Percentiles rank a stretch among this genome's conserved stretches.
Conservation (phyloP, 2,329 filamentous ascomycete species). For the Colletotrichum karsti region DNA sequence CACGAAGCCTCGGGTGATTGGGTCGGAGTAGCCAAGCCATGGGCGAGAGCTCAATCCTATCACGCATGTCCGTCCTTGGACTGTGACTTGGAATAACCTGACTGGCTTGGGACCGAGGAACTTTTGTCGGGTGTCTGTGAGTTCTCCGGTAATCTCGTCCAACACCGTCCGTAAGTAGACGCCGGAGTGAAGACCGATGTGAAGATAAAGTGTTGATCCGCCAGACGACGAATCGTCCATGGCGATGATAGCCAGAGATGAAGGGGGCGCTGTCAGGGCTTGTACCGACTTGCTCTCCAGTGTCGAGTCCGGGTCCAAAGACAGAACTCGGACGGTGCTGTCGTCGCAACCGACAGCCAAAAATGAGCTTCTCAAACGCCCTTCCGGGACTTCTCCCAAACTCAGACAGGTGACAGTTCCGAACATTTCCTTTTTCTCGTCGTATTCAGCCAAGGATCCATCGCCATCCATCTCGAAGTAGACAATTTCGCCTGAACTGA, state of each 20-base stretch:
- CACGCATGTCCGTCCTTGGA: conserved; percentile 85
- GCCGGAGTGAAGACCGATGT: conserved; percentile 94
- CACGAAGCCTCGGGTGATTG: conserved; percentile 86
- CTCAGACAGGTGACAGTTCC: conserved; percentile 96
- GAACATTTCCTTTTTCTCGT: conserved; percentile 94
- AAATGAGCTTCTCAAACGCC: conserved; percentile 88
- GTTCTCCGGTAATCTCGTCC: conserved; percentile 93
- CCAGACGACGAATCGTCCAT: conserved; percentile 95
- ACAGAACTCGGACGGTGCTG: conserved; percentile 92
- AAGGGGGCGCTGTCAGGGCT: conserved; percentile 89
- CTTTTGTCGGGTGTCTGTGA: conserved; percentile 93
- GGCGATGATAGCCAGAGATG: conserved; percentile 87
- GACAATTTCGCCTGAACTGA: conserved; percentile 96
- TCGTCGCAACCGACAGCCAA: conserved; percentile 97
- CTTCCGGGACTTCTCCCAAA: conserved; percentile 90
- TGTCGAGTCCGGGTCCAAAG: conserved; percentile 88
- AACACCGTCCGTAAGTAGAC: conserved; percentile 95
- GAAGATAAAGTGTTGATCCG: conserved; percentile 88
- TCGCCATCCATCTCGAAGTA: conserved; percentile 98
- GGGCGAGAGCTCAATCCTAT: conserved; percentile 90
- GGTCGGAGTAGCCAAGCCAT: conserved; percentile 95
- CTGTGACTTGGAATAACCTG: conserved; percentile 89
- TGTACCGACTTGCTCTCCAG: conserved; percentile 95
- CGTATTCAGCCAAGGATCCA: conserved; percentile 89
- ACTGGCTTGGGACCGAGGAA: conserved; percentile 93